These are phyloP conservation scores for Microcyclospora tardicrescens DNA, from an alignment of 2,329 filamentous ascomycete genomes.

Conservation along the genomic window DNA sequence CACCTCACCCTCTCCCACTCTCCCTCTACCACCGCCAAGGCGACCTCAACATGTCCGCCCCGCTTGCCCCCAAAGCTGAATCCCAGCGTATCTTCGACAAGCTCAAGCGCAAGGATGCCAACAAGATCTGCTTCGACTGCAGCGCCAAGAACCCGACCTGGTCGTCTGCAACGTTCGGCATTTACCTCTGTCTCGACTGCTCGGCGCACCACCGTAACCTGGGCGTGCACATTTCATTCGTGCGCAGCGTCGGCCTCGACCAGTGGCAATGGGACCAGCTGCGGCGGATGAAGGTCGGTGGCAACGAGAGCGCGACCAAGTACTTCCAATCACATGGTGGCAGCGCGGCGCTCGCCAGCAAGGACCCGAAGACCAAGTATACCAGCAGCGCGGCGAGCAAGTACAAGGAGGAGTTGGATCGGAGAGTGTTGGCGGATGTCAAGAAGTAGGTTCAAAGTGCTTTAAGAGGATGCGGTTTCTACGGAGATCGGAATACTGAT, in stretches of 20 bases:
- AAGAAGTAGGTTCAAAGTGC: slow-evolving; percentile 51
- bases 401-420: slow-evolving; percentile 94
- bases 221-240: slow-evolving; percentile 97
- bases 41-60: background rate
- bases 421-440: slow-evolving; percentile 68
- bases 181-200: slow-evolving; percentile 96
- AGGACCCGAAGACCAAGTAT: slow-evolving; percentile 95
- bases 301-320: slow-evolving; percentile 95
- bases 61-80: slow-evolving; percentile 74
- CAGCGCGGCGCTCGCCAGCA: slow-evolving; percentile 84
- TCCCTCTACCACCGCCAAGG: background rate
- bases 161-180: slow-evolving; percentile 83
- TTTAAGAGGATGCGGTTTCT: background rate
- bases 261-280: slow-evolving; percentile 99
- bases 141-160: slow-evolving; percentile 95
- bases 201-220: slow-evolving; percentile 94
- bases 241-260: slow-evolving; percentile 94
- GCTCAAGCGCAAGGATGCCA: slow-evolving; percentile 83
- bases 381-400: slow-evolving; percentile 84
- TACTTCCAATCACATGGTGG: slow-evolving; percentile 97
- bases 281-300: slow-evolving; percentile 93
- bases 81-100: slow-evolving; percentile 98
- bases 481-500: background rate
- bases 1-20: background rate
- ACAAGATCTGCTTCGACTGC: slow-evolving; percentile 99